Conservation (phyloP, 1,284 basidiomycete species). For the Volvariella volvacea region DNA sequence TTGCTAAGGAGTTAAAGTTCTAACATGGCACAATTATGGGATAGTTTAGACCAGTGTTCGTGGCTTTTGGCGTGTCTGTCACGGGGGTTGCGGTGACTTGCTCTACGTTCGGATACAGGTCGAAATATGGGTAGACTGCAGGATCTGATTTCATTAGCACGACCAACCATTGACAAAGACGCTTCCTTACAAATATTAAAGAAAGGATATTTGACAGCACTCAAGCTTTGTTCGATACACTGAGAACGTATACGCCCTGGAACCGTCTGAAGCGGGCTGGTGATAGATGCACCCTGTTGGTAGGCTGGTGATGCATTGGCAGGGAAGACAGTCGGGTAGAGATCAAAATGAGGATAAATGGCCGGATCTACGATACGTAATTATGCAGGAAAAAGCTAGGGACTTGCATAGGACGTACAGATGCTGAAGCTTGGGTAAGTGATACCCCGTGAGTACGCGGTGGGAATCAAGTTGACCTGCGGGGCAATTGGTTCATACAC, state of each 20-base stretch:
- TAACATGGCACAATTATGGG: background rate
- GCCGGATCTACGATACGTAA: conserved; percentile 18
- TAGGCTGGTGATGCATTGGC: background rate
- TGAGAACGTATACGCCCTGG: too few relatives aligned
- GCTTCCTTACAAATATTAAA: conserved; percentile 4
- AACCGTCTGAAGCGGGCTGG: too few relatives aligned
- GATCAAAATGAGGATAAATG: conserved; percentile 16
- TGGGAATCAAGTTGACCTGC: conserved; percentile 8
- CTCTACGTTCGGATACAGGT: conserved; percentile 14
- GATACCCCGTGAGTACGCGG: too few relatives aligned
- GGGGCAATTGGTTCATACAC: too few relatives aligned
- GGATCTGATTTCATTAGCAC: background rate
- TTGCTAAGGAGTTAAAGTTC: background rate
- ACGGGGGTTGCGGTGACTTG: too few relatives aligned
- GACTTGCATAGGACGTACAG: too few relatives aligned
- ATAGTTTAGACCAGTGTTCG: background rate
- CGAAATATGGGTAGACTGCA: conserved; percentile 13
- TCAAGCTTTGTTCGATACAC: too few relatives aligned
- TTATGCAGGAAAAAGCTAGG: too few relatives aligned
- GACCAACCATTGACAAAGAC: background rate
- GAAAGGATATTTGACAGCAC: conserved; percentile 6
- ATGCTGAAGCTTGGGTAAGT: too few relatives aligned
- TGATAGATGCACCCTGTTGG: background rate
- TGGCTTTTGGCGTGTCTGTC: background rate
- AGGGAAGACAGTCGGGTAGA: conserved; percentile 7